Evolutionary conservation across 2,329 filamentous ascomycete species (phyloP), one percentile per base, ranked within the genome.

Genomic region (Thelonectria rubi): DNA sequence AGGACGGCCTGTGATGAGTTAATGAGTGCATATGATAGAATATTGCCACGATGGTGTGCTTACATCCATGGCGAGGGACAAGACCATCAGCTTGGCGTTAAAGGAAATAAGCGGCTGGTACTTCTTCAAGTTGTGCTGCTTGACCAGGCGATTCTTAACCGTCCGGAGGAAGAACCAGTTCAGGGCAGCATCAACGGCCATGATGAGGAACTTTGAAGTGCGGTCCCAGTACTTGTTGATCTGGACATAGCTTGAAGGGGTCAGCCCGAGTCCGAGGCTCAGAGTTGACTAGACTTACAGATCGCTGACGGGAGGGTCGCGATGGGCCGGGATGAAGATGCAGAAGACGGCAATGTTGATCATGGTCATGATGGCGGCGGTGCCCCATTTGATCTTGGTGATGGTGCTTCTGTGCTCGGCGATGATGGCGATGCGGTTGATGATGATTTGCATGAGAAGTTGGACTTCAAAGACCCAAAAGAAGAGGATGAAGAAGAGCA

Each of bases 151-250:
- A 5, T 74, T 72, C 65, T 82, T 80, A 32, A 85, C 82, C 0
- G 73, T 77, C 5, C 71, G 67, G 3, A 86, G 74, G 65, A 86
- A 86, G 64, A 83, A 84, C 69, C 75, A 80, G 59, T 86, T 86
- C n/a, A 86, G 76, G 0, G 67, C 72, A 1, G 77, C 81, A 58
- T 86, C 84, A 7, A 85, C 76, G 1, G 84, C 50, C 3, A 84
- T 70, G 62, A 85, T 84, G 3, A 86, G 73, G 1, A 80, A 76
- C 63, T 86, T 86, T 14, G 83, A 82, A 24, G 79, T 73, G 21
- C 82, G 79, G 52, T 86, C 84, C 84, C 83, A 86, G 21, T 82
- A 72, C 0, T 77, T 70, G 63, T 86, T 86, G 57, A 85, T 75
- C 0, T 66, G 56, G 6, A 83, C 77, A 45, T 71, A 72, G 1